Percentiles rank a stretch among this genome's conserved stretches.
These are phyloP conservation scores for Asterochloris sp. DNA, from an alignment of 139 green algal genomes.

Conservation along the genomic window DNA sequence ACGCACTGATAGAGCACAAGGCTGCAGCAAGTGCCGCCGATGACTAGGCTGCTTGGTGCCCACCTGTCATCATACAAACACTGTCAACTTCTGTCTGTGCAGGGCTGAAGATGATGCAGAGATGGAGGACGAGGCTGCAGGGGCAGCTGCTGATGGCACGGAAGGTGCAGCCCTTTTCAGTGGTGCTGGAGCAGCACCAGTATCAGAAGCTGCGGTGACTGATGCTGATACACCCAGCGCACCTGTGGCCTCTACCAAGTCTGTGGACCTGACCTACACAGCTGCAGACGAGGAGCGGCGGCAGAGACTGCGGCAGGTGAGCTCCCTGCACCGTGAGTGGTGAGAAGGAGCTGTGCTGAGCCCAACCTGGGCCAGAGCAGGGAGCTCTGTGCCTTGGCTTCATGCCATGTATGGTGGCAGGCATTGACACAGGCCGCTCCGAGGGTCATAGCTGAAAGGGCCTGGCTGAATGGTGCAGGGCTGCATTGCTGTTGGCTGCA, in stretches of 20 bases:
- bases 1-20: too few species aligned
- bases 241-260: background rate
- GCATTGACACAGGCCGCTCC: background rate
- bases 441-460: background rate
- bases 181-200: background rate
- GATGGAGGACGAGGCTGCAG: background rate
- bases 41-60: too few species aligned
- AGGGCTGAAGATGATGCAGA: background rate
- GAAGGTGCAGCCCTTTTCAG: background rate
- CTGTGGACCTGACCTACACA: conserved; percentile 10
- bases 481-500: background rate
- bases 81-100: background rate
- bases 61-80: too few species aligned
- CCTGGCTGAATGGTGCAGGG: background rate
- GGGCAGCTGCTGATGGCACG: background rate
- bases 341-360: background rate
- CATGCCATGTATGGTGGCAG: background rate
- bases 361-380: background rate
- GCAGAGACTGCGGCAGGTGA: conserved; percentile 31
- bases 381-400: background rate
- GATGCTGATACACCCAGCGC: background rate
- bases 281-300: conserved; percentile 37
- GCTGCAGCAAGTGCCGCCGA: too few species aligned
- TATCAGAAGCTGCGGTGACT: background rate
- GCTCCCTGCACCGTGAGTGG: background rate